Conservation (phyloP, 139 green algal species). For the Nannochloris sp. region DNA sequence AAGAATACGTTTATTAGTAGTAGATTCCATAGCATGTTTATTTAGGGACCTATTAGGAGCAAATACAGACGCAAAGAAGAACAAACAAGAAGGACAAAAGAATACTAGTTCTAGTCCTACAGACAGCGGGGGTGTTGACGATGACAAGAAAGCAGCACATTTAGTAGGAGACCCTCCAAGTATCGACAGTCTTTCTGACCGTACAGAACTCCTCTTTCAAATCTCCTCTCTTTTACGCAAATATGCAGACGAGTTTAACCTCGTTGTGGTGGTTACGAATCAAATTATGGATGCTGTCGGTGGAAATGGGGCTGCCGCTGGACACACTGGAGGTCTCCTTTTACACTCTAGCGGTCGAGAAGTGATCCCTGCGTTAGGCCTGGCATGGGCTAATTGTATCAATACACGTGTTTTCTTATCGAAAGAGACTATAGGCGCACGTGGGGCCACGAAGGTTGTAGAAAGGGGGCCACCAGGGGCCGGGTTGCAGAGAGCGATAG, state of each 20-base stretch:
- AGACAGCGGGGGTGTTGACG: not conserved
- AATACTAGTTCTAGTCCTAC: not conserved
- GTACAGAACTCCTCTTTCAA: constrained; percentile 52
- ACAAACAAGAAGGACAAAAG: not conserved
- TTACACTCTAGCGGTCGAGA: constrained; percentile 40
- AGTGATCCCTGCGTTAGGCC: constrained; percentile 59
- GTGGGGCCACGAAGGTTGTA: not conserved
- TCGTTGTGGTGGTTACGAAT: constrained; percentile 63
- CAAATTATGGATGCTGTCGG: constrained; percentile 49
- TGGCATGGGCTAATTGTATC: constrained; percentile 73
- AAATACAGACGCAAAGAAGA: constrained; percentile 2
- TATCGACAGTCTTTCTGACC: constrained; percentile 21
- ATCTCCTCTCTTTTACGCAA: constrained; percentile 34
- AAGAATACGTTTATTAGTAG: constrained; percentile 48
- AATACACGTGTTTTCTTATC: constrained; percentile 56
- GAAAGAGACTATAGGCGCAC: not conserved
- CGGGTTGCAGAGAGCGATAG: not conserved
- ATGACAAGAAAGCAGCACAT: not conserved
- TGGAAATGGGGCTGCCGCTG: not conserved
- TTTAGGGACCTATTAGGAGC: constrained; percentile 42
- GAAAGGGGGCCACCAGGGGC: not conserved
- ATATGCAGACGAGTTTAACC: constrained; percentile 32
- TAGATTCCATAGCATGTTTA: constrained; percentile 67
- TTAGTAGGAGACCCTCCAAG: not conserved
- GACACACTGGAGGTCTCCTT: constrained; percentile 22